phyloP scores from a whole-genome alignment of 768 basidiomycete genomes.

The Tephrocybe sp. region DNA sequence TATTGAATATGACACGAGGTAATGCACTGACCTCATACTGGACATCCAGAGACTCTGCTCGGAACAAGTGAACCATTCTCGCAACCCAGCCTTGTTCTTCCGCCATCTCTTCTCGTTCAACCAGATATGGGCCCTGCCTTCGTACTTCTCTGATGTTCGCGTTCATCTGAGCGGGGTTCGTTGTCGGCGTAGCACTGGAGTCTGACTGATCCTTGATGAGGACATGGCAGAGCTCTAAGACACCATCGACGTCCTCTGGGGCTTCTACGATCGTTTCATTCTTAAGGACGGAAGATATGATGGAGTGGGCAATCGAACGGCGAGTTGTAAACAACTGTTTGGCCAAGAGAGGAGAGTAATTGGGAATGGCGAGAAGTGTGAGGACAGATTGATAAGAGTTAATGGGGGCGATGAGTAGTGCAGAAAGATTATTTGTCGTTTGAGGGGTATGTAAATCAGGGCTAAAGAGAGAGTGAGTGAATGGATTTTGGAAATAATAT shows the following conservation, averaged over 20 bases:
- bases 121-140: slow-evolving; percentile 54
- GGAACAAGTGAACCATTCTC: slow-evolving; percentile 95
- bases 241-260: slow-evolving; percentile 91
- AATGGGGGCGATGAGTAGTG: slow-evolving; percentile 90
- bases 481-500: neutral
- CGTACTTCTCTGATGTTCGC: slow-evolving; percentile 42
- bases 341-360: slow-evolving; percentile 78
- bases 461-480: slow-evolving; percentile 33
- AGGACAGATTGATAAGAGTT: slow-evolving; percentile 96
- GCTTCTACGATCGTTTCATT: slow-evolving; percentile 95
- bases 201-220: slow-evolving; percentile 85
- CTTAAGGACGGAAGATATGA: slow-evolving; percentile 92
- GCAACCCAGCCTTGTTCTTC: slow-evolving; percentile 99
- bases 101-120: slow-evolving; percentile 87
- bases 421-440: slow-evolving; percentile 87
- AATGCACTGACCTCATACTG: slow-evolving; percentile 80
- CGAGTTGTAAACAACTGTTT: slow-evolving; percentile 89
- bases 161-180: slow-evolving; percentile 30
- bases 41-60: slow-evolving; percentile 77
- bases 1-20: neutral
- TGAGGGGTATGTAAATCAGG: slow-evolving; percentile 86
- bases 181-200: slow-evolving; percentile 28
- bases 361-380: slow-evolving; percentile 93
- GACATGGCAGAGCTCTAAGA: slow-evolving; percentile 90
- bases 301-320: slow-evolving; percentile 89